Evolutionary conservation across 768 basidiomycete genomes (phyloP), one percentile per base, ranked within the genome.

Genomic region (Dacryopinax primogenitus): DNA sequence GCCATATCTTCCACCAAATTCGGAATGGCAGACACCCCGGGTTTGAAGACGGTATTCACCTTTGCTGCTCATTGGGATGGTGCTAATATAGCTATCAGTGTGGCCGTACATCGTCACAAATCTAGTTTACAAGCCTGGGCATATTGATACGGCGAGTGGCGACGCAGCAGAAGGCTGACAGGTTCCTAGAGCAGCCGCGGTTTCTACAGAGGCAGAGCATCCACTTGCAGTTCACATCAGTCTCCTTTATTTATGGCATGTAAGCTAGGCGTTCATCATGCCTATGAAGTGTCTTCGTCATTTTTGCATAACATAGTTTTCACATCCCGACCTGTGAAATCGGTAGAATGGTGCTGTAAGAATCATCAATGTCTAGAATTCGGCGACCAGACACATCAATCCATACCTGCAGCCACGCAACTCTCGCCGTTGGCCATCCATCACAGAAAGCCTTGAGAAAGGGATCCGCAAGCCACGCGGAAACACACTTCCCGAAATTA

Each of bases 1-100:
- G 81, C 64, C 82, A 80, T 68, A 86, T 93, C 3, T 92, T 90
- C 88, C 82, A 85, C 65, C 88, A 92, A 74, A 91, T 94, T 41
- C 79, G 92, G 64, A 79, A 83, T 61, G 91, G 91, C 45, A 80
- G 88, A 34, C 88, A 92, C 72, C 87, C 89, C 18, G 90, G 91
- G 0, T 92, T 92, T 71, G 91, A 92, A 75, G 88, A 91, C 80
- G 86, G 87, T 86, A 16, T 72, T 3, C 32, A 58, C 23, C 9
- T 28, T 58, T 9, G 51, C 26, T 44, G 4, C 3, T 18, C 3
- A 58, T 30, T 30, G 4, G 51, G 37, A 32, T 18, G 11, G 12
- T 7, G 13, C 51, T 58, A 30, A 58, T 18, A 30, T 30, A 4
- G 11, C 21, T 9, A 4, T 32, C 51, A 44, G 73, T 68, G 33